Conservation (phyloP, 208 protist genomes). For the Trichomonas gallinae region DNA sequence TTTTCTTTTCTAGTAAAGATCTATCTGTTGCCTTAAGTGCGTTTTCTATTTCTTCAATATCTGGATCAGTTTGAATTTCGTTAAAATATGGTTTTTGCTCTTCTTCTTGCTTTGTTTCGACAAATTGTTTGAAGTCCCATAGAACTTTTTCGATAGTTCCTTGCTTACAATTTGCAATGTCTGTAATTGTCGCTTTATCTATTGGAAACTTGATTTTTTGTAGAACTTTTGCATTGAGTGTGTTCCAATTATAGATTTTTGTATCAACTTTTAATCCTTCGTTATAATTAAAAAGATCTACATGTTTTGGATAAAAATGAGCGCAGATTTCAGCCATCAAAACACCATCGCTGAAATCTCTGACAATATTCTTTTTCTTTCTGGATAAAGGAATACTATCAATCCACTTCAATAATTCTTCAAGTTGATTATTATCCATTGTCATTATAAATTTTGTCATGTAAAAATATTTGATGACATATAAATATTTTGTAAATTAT, state of each 20-base stretch:
- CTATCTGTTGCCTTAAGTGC: not conserved
- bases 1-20: not conserved
- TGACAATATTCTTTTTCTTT: constrained; percentile 80
- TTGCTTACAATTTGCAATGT: constrained; percentile 62
- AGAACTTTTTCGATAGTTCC: constrained; percentile 73
- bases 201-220: constrained; percentile 72
- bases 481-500: too few species aligned
- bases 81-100: not conserved
- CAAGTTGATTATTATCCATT: constrained; percentile 52
- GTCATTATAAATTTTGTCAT: not conserved
- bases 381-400: constrained; percentile 81
- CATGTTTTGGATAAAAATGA: constrained; percentile 80
- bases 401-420: constrained; percentile 85
- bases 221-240: constrained; percentile 73
- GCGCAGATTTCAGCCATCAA: constrained; percentile 80
- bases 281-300: constrained; percentile 94
- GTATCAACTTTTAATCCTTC: constrained; percentile 61
- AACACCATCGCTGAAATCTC: constrained; percentile 87
- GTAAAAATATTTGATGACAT: too few species aligned
- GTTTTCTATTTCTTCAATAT: constrained; percentile 1
- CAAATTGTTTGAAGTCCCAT: constrained; percentile 48
- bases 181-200: constrained; percentile 61
- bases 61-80: not conserved
- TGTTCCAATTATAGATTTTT: constrained; percentile 88
- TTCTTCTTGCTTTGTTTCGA: not conserved